A percentile compares a stretch with the other conserved stretches of the same genome.
These are phyloP conservation scores for Larix sibirica DNA, from an alignment of 83 land plant species.

Conservation along the genomic window DNA sequence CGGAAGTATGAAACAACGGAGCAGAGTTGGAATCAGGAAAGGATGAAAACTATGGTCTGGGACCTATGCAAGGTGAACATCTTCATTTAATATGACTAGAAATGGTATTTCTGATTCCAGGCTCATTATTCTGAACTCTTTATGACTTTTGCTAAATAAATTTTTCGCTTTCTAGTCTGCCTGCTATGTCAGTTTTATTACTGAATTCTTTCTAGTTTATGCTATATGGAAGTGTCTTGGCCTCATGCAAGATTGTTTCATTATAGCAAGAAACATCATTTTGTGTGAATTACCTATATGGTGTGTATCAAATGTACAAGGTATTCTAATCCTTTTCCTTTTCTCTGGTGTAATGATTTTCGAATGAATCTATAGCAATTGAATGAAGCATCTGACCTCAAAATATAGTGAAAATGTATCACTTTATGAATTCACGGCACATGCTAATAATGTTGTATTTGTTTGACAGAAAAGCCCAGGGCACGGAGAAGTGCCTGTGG, in stretches of 20 bases:
- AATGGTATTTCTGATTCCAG: background rate
- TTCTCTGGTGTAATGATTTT: conserved; percentile 10
- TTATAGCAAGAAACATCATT: conserved; percentile 2
- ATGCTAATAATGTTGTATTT: background rate
- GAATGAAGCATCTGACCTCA: conserved; percentile 10
- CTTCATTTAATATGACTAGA: background rate
- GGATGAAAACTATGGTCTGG: conserved; percentile 62
- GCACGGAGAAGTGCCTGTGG: conserved; percentile 25
- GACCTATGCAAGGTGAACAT: conserved; percentile 41
- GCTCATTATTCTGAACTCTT: background rate
- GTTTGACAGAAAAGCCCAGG: conserved; percentile 40
- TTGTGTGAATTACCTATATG: conserved; percentile 10
- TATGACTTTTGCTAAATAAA: background rate
- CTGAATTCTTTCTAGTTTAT: background rate
- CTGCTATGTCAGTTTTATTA: background rate
- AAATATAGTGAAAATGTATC: conserved; percentile 7
- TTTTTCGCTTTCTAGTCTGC: background rate
- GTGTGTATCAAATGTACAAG: background rate
- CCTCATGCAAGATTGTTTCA: background rate
- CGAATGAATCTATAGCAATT: conserved; percentile 12
- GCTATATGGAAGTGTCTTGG: background rate
- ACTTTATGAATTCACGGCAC: background rate
- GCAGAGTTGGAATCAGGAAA: conserved; percentile 68
- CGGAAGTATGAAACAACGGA: conserved; percentile 62
- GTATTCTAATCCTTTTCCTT: background rate